Evolutionary conservation across 2,329 filamentous ascomycete species (phyloP).

Genomic region (Aspergillus ochraceus): DNA sequence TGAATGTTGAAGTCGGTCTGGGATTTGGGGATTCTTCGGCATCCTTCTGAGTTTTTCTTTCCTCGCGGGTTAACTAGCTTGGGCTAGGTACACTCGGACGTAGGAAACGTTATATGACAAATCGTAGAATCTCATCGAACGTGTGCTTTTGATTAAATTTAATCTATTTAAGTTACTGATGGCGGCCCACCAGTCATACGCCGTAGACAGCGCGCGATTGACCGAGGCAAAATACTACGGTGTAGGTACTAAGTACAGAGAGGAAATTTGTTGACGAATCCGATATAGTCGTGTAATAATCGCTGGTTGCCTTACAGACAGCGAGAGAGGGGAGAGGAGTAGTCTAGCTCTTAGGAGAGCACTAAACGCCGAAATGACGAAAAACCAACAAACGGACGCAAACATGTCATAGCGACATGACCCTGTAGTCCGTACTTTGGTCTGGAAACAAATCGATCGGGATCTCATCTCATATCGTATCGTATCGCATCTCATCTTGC

Average conservation of each 20-base stretch:
- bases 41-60: neutral
- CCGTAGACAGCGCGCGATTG: too few relatives aligned
- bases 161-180: neutral
- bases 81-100: too few relatives aligned
- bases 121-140: neutral
- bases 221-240: neutral
- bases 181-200: neutral
- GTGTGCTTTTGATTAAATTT: neutral
- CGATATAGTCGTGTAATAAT: neutral
- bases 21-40: neutral
- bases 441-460: constrained; percentile 4
- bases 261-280: too few relatives aligned
- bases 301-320: neutral
- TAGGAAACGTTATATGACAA: too few relatives aligned
- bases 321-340: neutral
- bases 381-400: neutral
- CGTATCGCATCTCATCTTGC: constrained; percentile 9
- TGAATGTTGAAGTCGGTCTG: too few relatives aligned
- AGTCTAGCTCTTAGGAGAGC: neutral
- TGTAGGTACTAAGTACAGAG: too few relatives aligned
- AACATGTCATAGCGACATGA: neutral
- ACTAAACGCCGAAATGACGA: neutral
- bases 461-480: constrained; percentile 5
- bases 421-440: neutral
- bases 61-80: too few relatives aligned